These are phyloP conservation scores for Dothiorella sarmentorum DNA, from an alignment of 2,329 filamentous ascomycete species.

Conservation along the genomic window DNA sequence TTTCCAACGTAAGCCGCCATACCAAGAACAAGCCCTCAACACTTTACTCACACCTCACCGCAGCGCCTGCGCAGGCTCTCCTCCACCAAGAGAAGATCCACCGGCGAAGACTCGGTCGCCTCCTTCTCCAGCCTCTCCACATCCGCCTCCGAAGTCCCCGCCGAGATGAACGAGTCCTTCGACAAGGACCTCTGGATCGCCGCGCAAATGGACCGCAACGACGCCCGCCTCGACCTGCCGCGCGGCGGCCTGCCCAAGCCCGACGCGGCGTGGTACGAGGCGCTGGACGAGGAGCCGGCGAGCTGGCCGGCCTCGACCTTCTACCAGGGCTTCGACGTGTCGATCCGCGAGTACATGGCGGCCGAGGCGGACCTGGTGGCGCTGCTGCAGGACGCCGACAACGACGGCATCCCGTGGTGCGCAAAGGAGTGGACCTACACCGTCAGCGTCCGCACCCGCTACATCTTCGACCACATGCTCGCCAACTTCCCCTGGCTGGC, in stretches of 20 bases:
- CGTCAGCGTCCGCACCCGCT: neutral
- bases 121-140: slow-evolving; percentile 9
- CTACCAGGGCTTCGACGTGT: slow-evolving; percentile 3
- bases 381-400: slow-evolving; percentile 7
- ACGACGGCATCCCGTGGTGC: slow-evolving; percentile 8
- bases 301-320: neutral
- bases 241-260: slow-evolving; percentile 10
- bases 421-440: slow-evolving; percentile 8
- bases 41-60: neutral
- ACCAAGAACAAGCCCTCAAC: neutral
- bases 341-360: slow-evolving; percentile 7
- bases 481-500: neutral
- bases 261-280: slow-evolving; percentile 2
- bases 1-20: neutral
- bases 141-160: neutral
- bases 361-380: slow-evolving; percentile 10
- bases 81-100: neutral
- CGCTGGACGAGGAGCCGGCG: neutral
- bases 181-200: slow-evolving; percentile 11
- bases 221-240: neutral
- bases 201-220: neutral
- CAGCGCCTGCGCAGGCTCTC: slow-evolving; percentile 5
- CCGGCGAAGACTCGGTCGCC: neutral
- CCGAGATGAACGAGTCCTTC: slow-evolving; percentile 3
- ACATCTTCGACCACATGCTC: slow-evolving; percentile 4